Percentiles rank a stretch among this genome's conserved stretches.
Conservation (phyloP, 2,329 filamentous ascomycete species). For the Fusarium torreyae region DNA sequence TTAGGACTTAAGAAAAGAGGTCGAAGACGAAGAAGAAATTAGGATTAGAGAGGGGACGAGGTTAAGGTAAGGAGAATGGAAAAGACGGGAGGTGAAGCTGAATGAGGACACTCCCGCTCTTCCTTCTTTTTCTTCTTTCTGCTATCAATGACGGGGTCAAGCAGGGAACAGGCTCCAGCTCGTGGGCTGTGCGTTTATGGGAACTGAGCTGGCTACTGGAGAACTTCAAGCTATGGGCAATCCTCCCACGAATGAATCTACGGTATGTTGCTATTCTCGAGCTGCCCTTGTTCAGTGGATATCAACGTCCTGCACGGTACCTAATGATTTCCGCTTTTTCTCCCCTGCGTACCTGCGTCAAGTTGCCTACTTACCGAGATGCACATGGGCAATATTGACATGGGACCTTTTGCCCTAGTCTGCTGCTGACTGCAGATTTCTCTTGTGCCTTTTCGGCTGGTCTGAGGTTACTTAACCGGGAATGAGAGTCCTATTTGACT, state of each 20-base stretch:
- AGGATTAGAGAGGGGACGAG: conserved; percentile 23
- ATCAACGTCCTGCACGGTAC: conserved; percentile 36
- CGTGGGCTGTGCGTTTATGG: conserved; percentile 42
- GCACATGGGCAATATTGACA: conserved; percentile 10
- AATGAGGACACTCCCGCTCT: conserved; percentile 31
- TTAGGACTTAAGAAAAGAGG: conserved; percentile 28
- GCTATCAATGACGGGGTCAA: conserved; percentile 24
- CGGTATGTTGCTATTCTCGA: conserved; percentile 29
- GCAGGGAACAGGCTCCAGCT: conserved; percentile 35
- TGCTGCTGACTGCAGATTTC: conserved; percentile 35
- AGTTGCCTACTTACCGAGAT: conserved; percentile 28
- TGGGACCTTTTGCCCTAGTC: conserved; percentile 6
- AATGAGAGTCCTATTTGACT: conserved; percentile 33
- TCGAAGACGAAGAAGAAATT: conserved; percentile 15
- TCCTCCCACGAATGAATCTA: background rate
- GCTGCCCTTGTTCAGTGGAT: conserved; percentile 25
- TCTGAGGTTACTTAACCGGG: conserved; percentile 10
- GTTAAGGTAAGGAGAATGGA: conserved; percentile 25
- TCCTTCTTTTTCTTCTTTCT: conserved; percentile 12
- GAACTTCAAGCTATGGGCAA: conserved; percentile 8
- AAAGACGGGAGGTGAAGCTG: conserved; percentile 19
- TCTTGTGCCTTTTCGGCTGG: conserved; percentile 4
- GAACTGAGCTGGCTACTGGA: conserved; percentile 28
- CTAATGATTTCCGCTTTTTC: conserved; percentile 44
- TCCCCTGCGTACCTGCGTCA: conserved; percentile 42